A percentile compares a stretch with the other conserved stretches of the same genome.
Conservation (phyloP, 441 rosid species). For the Flueggea neowawraea region DNA sequence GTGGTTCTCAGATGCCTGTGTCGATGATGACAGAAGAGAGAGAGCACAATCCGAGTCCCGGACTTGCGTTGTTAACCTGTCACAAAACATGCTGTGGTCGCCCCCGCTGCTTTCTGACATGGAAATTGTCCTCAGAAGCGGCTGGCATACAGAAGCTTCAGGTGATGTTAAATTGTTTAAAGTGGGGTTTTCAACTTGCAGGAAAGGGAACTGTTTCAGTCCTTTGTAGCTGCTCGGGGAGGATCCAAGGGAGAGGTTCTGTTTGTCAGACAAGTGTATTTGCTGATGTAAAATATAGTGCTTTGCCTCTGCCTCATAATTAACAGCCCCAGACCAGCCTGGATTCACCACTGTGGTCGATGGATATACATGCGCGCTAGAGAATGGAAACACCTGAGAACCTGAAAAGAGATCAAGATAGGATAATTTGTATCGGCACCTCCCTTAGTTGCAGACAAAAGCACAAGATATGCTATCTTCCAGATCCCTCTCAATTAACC, state of each 20-base stretch:
- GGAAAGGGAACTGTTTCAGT: conserved; percentile 48
- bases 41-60: conserved; percentile 79
- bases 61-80: conserved; percentile 44
- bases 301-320: conserved; percentile 24
- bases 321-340: conserved; percentile 41
- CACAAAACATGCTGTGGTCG: conserved; percentile 35
- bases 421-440: background rate
- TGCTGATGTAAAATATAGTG: conserved; percentile 29
- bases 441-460: too few species aligned
- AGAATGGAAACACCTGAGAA: conserved; percentile 42
- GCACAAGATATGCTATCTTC: too few species aligned
- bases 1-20: conserved; percentile 34
- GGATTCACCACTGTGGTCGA: conserved; percentile 36
- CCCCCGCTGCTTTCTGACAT: conserved; percentile 23
- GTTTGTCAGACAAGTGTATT: conserved; percentile 30
- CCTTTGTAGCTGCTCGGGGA: conserved; percentile 35
- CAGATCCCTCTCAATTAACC: too few species aligned
- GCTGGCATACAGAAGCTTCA: conserved; percentile 37
- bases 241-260: conserved; percentile 39
- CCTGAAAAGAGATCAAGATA: conserved; percentile 31
- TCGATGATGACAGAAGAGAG: conserved; percentile 94
- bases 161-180: conserved; percentile 24
- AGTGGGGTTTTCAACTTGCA: conserved; percentile 36
- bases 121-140: conserved; percentile 23
- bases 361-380: conserved; percentile 53